Conservation (phyloP, 306 rosid genomes). For the Quillaja saponaria region DNA sequence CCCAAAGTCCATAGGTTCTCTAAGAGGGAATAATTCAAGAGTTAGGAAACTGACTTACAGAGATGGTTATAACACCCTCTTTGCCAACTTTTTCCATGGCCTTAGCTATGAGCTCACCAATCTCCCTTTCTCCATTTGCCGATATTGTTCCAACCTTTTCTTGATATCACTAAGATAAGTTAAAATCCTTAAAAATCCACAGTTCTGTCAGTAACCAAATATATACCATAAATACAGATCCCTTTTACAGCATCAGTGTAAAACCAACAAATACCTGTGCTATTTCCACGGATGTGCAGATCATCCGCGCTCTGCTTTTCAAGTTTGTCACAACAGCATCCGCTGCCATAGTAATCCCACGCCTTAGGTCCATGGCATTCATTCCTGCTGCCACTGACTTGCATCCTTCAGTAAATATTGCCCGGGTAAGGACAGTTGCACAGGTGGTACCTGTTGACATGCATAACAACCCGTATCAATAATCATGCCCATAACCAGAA, state of each 20-base stretch:
- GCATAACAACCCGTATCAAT: too few species aligned
- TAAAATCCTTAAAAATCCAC: too few species aligned
- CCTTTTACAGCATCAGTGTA: too few species aligned
- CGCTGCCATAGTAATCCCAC: constrained; percentile 84
- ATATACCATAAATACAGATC: too few species aligned
- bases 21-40: too few species aligned
- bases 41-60: constrained; percentile 53
- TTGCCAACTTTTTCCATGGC: constrained; percentile 99
- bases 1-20: too few species aligned
- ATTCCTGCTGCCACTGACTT: constrained; percentile 91
- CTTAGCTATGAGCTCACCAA: constrained; percentile 87
- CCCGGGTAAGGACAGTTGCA: constrained; percentile 92
- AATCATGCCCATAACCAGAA: too few species aligned
- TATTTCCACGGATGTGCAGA: constrained; percentile 89
- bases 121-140: constrained; percentile 88
- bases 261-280: too few species aligned
- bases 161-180: too few species aligned
- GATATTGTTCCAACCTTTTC: constrained; percentile 90
- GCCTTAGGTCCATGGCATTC: constrained; percentile 87
- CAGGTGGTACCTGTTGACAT: constrained; percentile 86
- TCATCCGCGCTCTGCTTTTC: constrained; percentile 81
- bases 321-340: constrained; percentile 77
- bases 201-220: too few species aligned
- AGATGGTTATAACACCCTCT: constrained; percentile 91
- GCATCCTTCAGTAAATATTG: constrained; percentile 89